Conservation (phyloP, 2,329 filamentous ascomycete species). For the Phialophora verrucosa region DNA sequence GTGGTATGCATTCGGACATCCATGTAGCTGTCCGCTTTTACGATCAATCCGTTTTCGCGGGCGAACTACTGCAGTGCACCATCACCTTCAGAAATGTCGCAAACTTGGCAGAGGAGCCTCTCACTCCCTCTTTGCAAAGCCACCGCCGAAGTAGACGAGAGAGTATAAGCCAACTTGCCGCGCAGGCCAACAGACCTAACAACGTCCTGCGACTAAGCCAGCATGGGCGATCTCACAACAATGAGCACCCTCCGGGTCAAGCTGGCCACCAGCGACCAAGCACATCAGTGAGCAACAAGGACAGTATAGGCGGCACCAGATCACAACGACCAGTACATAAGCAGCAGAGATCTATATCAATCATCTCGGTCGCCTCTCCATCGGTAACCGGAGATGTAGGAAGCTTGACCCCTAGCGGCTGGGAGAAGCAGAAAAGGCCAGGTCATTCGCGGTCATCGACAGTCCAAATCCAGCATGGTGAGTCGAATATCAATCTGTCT, state of each 20-base stretch:
- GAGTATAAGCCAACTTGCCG: slow-evolving; percentile 37
- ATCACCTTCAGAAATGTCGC: slow-evolving; percentile 93
- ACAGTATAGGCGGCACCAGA: slow-evolving; percentile 39
- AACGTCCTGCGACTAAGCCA: slow-evolving; percentile 15
- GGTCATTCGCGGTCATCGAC: slow-evolving; percentile 38
- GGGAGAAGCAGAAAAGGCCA: slow-evolving; percentile 30
- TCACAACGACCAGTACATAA: slow-evolving; percentile 55
- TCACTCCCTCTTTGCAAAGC: slow-evolving; percentile 39
- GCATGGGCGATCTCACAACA: slow-evolving; percentile 25
- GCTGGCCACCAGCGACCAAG: slow-evolving; percentile 45
- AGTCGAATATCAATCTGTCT: slow-evolving; percentile 6
- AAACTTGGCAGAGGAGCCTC: slow-evolving; percentile 54
- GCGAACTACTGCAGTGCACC: slow-evolving; percentile 92
- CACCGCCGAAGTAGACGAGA: slow-evolving; percentile 38
- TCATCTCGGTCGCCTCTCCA: slow-evolving; percentile 71
- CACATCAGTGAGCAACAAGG: slow-evolving; percentile 48
- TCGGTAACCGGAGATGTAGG: slow-evolving; percentile 20
- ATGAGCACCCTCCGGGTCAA: slow-evolving; percentile 23
- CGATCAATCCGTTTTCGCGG: slow-evolving; percentile 91
- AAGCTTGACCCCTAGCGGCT: slow-evolving; percentile 11
- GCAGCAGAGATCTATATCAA: slow-evolving; percentile 79
- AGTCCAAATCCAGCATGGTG: slow-evolving; percentile 31
- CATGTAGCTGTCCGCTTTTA: slow-evolving; percentile 96
- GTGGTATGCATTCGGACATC: slow-evolving; percentile 70
- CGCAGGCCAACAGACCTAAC: slow-evolving; percentile 15